These are phyloP conservation scores for Graphilbum fragrans DNA, from an alignment of 2,329 filamentous ascomycete genomes.

Conservation along the genomic window DNA sequence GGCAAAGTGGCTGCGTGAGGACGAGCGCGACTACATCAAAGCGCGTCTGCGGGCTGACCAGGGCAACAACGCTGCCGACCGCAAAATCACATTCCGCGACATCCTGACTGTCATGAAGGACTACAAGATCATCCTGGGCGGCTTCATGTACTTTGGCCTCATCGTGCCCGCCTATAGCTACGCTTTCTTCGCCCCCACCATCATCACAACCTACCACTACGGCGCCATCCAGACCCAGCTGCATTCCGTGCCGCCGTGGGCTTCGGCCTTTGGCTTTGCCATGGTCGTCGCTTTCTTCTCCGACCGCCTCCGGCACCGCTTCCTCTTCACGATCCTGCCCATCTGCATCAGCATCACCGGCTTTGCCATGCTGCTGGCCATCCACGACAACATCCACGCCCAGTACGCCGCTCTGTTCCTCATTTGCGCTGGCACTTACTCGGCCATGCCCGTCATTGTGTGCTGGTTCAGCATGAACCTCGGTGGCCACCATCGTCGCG, in stretches of 20 bases:
- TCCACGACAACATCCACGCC: conserved; percentile 53
- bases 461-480: conserved; percentile 80
- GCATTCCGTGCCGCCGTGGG: conserved; percentile 47
- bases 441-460: conserved; percentile 78
- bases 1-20: conserved; percentile 57
- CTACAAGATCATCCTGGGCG: conserved; percentile 60
- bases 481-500: conserved; percentile 57
- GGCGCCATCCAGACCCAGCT: conserved; percentile 43
- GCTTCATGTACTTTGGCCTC: conserved; percentile 71
- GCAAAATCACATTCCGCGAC: conserved; percentile 45
- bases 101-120: conserved; percentile 56
- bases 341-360: conserved; percentile 60
- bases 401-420: conserved; percentile 77
- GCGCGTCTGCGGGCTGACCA: conserved; percentile 57
- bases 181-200: conserved; percentile 64
- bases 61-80: conserved; percentile 52
- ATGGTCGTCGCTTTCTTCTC: conserved; percentile 63
- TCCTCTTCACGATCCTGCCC: conserved; percentile 57
- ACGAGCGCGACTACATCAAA: conserved; percentile 55
- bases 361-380: conserved; percentile 60
- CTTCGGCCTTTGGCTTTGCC: conserved; percentile 63
- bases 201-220: conserved; percentile 57
- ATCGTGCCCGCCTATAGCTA: conserved; percentile 69
- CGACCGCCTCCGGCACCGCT: conserved; percentile 62
- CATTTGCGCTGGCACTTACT: conserved; percentile 67